Conservation (phyloP, 129 eudicot genomes). For the Helichrysum umbraculigerum region DNA sequence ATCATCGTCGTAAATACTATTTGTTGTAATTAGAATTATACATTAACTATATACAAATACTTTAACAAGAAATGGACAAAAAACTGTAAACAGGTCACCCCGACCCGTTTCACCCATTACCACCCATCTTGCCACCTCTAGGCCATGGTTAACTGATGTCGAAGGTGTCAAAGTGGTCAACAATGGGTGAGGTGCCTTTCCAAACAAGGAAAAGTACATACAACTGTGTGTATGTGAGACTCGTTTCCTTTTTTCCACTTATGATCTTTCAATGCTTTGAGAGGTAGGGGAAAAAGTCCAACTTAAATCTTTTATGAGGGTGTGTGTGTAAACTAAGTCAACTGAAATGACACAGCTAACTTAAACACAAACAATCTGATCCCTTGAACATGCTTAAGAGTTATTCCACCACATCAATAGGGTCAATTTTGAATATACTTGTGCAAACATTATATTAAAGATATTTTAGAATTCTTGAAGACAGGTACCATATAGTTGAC, state of each 20-base stretch:
- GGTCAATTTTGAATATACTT: slow-evolving; percentile 22
- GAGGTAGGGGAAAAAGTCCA: not conserved
- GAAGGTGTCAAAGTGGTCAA: not conserved
- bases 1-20: not conserved
- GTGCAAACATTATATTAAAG: slow-evolving; percentile 6
- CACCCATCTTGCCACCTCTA: not conserved
- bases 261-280: slow-evolving; percentile 5
- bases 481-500: slow-evolving; percentile 32
- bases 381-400: slow-evolving; percentile 40
- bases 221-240: not conserved
- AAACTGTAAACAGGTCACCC: not conserved
- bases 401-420: slow-evolving; percentile 27
- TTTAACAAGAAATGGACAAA: not conserved
- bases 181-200: not conserved
- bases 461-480: slow-evolving; percentile 18
- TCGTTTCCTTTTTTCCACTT: slow-evolving; percentile 1
- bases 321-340: slow-evolving; percentile 28
- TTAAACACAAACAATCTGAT: slow-evolving; percentile 33
- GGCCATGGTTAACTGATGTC: not conserved
- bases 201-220: not conserved
- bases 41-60: no score
- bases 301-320: slow-evolving; percentile 1
- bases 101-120: not conserved
- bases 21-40: not conserved
- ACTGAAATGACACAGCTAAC: slow-evolving; percentile 24